Percentiles rank a stretch among this genome's conserved stretches.
These are phyloP conservation scores for Pulveroboletus sp. DNA, from an alignment of 768 basidiomycete species.

Conservation along the genomic window DNA sequence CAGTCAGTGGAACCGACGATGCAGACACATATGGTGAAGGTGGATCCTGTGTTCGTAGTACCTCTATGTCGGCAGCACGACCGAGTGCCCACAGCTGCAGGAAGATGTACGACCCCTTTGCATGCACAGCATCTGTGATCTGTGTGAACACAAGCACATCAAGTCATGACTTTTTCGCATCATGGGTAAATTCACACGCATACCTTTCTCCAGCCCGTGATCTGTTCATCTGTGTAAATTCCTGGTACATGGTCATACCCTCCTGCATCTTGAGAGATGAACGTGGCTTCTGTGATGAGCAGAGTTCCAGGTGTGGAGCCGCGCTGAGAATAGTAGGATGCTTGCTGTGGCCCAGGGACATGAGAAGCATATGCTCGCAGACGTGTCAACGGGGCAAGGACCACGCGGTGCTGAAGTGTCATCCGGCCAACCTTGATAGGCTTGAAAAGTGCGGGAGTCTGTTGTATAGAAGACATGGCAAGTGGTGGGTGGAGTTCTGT, in stretches of 20 bases:
- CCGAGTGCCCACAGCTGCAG: slow-evolving; percentile 55
- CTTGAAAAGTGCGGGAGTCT: slow-evolving; percentile 22
- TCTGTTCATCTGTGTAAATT: slow-evolving; percentile 58
- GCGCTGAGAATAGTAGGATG: slow-evolving; percentile 38
- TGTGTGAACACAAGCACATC: slow-evolving; percentile 12
- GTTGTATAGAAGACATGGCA: slow-evolving; percentile 1
- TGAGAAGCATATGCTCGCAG: slow-evolving; percentile 33
- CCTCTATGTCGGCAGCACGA: slow-evolving; percentile 34
- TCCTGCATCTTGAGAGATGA: slow-evolving; percentile 45
- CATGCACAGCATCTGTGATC: slow-evolving; percentile 38
- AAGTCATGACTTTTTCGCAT: background rate
- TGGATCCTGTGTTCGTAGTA: slow-evolving; percentile 32
- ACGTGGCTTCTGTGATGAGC: slow-evolving; percentile 54
- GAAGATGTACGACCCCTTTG: slow-evolving; percentile 42
- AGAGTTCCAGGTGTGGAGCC: slow-evolving; percentile 41
- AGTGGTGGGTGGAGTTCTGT: no score
- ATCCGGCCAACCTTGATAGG: slow-evolving; percentile 34
- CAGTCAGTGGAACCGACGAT: slow-evolving; percentile 24
- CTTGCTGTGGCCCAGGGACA: slow-evolving; percentile 34
- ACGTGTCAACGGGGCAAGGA: slow-evolving; percentile 52
- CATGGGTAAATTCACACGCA: background rate
- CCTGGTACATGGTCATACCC: slow-evolving; percentile 53
- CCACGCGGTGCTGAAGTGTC: slow-evolving; percentile 45
- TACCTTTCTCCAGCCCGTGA: slow-evolving; percentile 45
- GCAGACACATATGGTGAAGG: slow-evolving; percentile 12